These are phyloP conservation scores for Prosopis cineraria DNA, from an alignment of 306 rosid species.

Conservation along the genomic window DNA sequence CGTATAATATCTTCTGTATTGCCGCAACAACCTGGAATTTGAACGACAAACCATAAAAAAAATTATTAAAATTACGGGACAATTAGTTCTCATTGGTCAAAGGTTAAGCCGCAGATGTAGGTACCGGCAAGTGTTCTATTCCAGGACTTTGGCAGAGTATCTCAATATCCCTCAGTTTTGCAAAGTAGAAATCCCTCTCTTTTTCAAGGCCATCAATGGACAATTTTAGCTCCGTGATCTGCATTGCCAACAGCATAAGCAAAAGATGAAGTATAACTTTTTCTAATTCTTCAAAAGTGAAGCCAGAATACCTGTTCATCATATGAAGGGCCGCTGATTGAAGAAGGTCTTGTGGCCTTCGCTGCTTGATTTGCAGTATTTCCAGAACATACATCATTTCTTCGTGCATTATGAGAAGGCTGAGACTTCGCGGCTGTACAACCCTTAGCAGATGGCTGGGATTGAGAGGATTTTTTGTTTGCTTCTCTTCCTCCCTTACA, in stretches of 20 bases:
- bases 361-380: constrained; percentile 53
- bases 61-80: neutral
- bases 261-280: neutral
- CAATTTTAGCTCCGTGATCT: constrained; percentile 86
- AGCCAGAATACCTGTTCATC: constrained; percentile 70
- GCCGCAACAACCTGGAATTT: constrained; percentile 76
- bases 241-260: constrained; percentile 33
- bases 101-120: neutral
- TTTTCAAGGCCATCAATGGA: constrained; percentile 97
- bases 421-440: constrained; percentile 59
- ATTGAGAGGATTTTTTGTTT: constrained; percentile 60
- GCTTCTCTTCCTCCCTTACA: constrained; percentile 87
- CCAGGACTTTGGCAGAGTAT: constrained; percentile 85
- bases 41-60: neutral
- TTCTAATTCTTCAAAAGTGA: neutral
- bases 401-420: constrained; percentile 68
- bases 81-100: neutral
- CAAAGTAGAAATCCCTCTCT: constrained; percentile 92
- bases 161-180: constrained; percentile 87
- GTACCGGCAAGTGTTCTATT: constrained; percentile 70
- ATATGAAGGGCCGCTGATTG: constrained; percentile 57
- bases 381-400: constrained; percentile 56
- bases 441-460: constrained; percentile 68
- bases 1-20: constrained; percentile 84
- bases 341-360: constrained; percentile 49